Percentiles rank a stretch among this genome's conserved stretches.
These are phyloP conservation scores for Auriscalpium orientale DNA, from an alignment of 768 basidiomycete species.

Conservation along the genomic window DNA sequence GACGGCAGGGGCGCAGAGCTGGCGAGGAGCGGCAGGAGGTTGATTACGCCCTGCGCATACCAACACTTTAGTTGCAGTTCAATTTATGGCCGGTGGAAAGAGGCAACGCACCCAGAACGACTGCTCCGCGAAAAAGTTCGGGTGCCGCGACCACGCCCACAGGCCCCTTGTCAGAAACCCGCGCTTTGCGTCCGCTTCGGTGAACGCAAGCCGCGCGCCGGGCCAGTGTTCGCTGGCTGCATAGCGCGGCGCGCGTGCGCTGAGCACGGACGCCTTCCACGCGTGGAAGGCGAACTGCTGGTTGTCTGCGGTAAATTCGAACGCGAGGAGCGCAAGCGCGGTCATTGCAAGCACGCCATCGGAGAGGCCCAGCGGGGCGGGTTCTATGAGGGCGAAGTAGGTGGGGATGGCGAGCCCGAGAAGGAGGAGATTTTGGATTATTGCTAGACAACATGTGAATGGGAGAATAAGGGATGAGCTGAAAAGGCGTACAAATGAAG, in stretches of 20 bases:
- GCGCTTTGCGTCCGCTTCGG: conserved; percentile 56
- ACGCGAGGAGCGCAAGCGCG: conserved; percentile 48
- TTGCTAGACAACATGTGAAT: conserved; percentile 34
- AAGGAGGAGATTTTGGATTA: conserved; percentile 76
- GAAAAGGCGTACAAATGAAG: conserved; percentile 52
- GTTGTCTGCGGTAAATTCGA: conserved; percentile 86
- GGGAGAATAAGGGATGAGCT: neutral
- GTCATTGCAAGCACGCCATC: conserved; percentile 58
- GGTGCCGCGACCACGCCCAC: conserved; percentile 85
- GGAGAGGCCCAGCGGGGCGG: conserved; percentile 41
- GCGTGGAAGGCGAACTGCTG: conserved; percentile 84
- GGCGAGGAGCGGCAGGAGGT: conserved; percentile 54
- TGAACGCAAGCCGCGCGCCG: conserved; percentile 60
- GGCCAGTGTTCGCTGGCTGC: conserved; percentile 39
- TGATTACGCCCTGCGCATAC: conserved; percentile 51
- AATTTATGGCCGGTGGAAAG: neutral
- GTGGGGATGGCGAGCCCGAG: conserved; percentile 61
- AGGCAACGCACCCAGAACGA: conserved; percentile 61
- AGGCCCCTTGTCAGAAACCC: conserved; percentile 84
- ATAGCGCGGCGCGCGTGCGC: conserved; percentile 25
- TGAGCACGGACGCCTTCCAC: conserved; percentile 44
- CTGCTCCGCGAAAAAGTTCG: conserved; percentile 91
- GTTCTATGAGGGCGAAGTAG: conserved; percentile 46
- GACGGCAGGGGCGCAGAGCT: conserved; percentile 17
- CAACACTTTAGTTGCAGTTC: neutral